Base-by-base conservation (phyloP, 495 filamentous ascomycete genomes). In the Podospora comata region DNA sequence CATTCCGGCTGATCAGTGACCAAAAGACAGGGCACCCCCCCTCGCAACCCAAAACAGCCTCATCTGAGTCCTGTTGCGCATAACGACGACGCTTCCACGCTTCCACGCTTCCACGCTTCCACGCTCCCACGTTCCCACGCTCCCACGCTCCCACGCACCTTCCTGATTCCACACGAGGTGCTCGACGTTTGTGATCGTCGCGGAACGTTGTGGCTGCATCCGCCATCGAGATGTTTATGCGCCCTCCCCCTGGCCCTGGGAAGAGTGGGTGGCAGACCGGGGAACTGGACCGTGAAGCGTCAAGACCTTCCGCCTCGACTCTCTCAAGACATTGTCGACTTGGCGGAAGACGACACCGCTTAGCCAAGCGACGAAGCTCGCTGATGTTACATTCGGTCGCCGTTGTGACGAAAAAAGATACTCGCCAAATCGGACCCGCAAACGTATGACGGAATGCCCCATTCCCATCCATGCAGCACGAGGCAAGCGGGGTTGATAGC, bases 361-460 rank as follows among this genome's bases (percentile, higher is more conserved):
- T 18, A 61, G 27, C 59, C 23, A 11, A 61, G 59, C 28, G 32
- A 53, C 61, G 28, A 58, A 58, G 55, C 55, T 32, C 18, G 16
- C 30, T 28, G 61, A 63, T 15, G 61, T 63, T 63, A 27, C 61
- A 63, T 63, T 63, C 61, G 30, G n/a, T 48, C 61, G 30, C 61
- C 61, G 61, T 63, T 63, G 19, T 27, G 59, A 61, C 27, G 32
- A 61, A 32, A 61, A 61, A 61, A 61, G 18, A n/a, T 48, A 32
- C 39, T 48, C 39, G 39, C 39, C 39, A 48, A 48, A 48, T 48
- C 39, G 39, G 39, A 48, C 39, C 39, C 39, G 39, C 39, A 48
- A 48, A 48, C 39, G 39, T 6, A 48, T 48, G 39, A 48, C 39
- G 39, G 39, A 48, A 48, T 48, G 39, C 39, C 15, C 39, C 39